Base-by-base conservation (phyloP, 2,329 filamentous ascomycete species). In the Laburnicola sp. region DNA sequence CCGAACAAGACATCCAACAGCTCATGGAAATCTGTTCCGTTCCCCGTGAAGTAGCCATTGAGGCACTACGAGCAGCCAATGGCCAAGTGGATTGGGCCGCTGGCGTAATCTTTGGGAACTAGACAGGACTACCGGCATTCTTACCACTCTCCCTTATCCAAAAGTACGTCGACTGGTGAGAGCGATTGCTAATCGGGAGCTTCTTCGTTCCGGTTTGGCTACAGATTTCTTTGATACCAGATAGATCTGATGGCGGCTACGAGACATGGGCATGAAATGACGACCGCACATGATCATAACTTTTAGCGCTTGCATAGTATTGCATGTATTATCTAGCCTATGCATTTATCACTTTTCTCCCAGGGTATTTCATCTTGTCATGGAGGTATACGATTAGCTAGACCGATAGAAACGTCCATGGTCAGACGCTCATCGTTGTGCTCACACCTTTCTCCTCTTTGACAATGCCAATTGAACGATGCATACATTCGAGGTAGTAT, bases 271-370 rank as follows among this genome's bases (percentile, higher is more conserved):
- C 31, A 45, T 30, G 34, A 22, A 28, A 10, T 45, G 25, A 45
- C 43, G 43, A 38, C 34, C 30, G 22, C 30, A 16, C 34, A 38
- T 16, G 43, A 38, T 37, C 25, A 8, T 23, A 45, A 36, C 9
- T 45, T 16, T 45, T 45, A 37, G 25, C 32, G 16, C 43, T 25
- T 45, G 43, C 43, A 45, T 38, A 7, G 16, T 45, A 45, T 45
- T 9, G 34, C 43, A 30, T 45, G 43, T 45, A 45, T 45, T 38
- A 45, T 30, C 32, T 45, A 45, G 31, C 32, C 32, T 38, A 16
- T 16, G 16, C 16, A 16, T 16, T 16, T 16, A 16, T 16, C 16
- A 16, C 16, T 16, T 16, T 16, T 16, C 16, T 16, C 16, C 16
- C 16, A 16, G 16, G 16, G 16, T 16, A 16, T 16, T 16, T 16